Evolutionary conservation across 441 rosid species (phyloP).

Genomic region (Corymbia citriodora): DNA sequence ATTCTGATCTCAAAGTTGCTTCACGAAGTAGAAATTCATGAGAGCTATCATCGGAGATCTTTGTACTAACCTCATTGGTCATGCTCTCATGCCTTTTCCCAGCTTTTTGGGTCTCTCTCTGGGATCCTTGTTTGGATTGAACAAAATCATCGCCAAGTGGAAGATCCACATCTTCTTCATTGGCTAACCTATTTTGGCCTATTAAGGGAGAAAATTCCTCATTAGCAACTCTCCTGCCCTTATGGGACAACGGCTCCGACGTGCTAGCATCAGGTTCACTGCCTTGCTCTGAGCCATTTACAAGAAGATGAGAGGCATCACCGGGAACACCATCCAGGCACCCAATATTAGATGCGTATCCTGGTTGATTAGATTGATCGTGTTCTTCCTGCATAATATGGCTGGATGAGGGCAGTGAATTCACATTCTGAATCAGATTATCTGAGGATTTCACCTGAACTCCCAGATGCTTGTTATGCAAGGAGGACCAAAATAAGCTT

Average conservation of each 20-base stretch:
- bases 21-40: conserved; percentile 67
- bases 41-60: conserved; percentile 18
- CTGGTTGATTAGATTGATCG: conserved; percentile 28
- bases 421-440: conserved; percentile 29
- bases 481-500: conserved; percentile 45
- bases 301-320: conserved; percentile 23
- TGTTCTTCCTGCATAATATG: conserved; percentile 32
- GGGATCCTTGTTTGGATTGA: conserved; percentile 26
- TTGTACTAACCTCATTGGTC: conserved; percentile 8
- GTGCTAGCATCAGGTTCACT: conserved; percentile 92
- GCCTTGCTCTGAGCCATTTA: conserved; percentile 61
- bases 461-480: conserved; percentile 33
- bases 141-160: conserved; percentile 38
- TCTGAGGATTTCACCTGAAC: conserved; percentile 31
- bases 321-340: conserved; percentile 23
- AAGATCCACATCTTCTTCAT: conserved; percentile 56
- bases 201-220: conserved; percentile 48
- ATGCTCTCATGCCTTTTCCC: conserved; percentile 20
- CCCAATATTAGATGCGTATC: conserved; percentile 23
- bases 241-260: conserved; percentile 66
- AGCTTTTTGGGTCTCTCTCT: conserved; percentile 25
- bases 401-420: conserved; percentile 34
- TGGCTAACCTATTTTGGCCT: conserved; percentile 47
- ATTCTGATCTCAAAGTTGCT: conserved; percentile 78
- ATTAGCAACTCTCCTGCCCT: conserved; percentile 35